Evolutionary conservation across 176 grass and related monocot genomes (phyloP).

Genomic region (Puccinellia tenuiflora): DNA sequence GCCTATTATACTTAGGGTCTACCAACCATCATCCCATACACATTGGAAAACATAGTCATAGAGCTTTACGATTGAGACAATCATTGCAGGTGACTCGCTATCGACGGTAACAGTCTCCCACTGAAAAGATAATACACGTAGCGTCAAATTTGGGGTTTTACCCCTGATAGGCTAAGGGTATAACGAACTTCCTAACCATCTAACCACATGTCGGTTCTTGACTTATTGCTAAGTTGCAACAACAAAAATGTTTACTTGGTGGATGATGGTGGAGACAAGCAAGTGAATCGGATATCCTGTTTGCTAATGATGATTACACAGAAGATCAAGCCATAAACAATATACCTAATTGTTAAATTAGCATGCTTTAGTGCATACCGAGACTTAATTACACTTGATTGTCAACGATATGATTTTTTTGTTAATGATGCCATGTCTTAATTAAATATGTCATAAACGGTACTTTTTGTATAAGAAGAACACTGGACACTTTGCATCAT

Average conservation of each 20-base stretch:
- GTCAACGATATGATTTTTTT: background rate
- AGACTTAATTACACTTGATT: background rate
- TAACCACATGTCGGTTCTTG: background rate
- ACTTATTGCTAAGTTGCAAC: background rate
- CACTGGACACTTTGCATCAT: background rate
- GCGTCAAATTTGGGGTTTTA: background rate
- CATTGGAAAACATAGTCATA: background rate
- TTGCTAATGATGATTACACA: background rate
- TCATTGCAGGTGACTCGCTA: no score
- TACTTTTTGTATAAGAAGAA: slow-evolving; percentile 15
- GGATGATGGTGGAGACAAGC: background rate
- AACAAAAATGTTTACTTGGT: background rate
- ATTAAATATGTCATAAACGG: background rate
- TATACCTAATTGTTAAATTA: background rate
- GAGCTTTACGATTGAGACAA: background rate
- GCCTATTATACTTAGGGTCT: no score
- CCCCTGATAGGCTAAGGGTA: background rate
- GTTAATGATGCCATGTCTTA: background rate
- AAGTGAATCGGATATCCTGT: background rate
- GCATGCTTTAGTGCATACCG: background rate
- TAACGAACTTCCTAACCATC: background rate
- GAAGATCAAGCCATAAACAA: background rate
- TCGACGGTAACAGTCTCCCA: no score
- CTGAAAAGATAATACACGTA: no score
- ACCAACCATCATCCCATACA: background rate